A percentile compares a stretch with the other conserved stretches of the same genome.
Evolutionary conservation across 257 asterid genomes (phyloP).

Genomic region (Ehretia macrophylla): DNA sequence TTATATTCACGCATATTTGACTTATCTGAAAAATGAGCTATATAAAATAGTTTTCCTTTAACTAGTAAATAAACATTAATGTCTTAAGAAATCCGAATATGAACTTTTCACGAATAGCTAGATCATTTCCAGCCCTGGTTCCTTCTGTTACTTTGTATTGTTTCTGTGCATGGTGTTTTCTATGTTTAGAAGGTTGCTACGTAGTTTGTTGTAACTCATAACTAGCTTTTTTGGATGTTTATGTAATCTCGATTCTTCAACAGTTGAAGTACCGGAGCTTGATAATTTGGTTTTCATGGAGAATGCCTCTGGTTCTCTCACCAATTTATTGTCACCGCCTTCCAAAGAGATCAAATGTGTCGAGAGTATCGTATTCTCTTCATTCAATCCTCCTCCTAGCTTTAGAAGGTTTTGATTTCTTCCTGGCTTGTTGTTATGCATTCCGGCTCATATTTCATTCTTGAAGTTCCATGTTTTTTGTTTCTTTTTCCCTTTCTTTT

Average conservation of each 20-base stretch:
- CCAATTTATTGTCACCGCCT: slow-evolving; percentile 57
- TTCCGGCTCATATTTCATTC: no score
- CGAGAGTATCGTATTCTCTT: slow-evolving; percentile 81
- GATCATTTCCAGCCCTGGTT: no score
- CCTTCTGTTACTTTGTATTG: no score
- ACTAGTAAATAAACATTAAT: no score
- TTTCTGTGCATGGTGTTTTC: no score
- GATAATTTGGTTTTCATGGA: slow-evolving; percentile 75
- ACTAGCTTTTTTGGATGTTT: slow-evolving; percentile 22
- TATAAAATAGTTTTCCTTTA: no score
- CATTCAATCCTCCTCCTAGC: slow-evolving; percentile 97
- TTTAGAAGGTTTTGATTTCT: slow-evolving; percentile 69
- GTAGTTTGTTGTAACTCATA: slow-evolving; percentile 5
- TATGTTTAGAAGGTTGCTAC: not conserved
- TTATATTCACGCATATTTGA: not conserved
- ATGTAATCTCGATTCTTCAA: slow-evolving; percentile 50
- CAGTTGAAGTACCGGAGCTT: slow-evolving; percentile 72
- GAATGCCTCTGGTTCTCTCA: slow-evolving; percentile 58
- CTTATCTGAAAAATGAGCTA: not conserved
- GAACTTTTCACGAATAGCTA: no score
- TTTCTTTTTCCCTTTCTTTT: no score
- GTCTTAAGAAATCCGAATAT: no score
- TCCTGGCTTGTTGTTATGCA: slow-evolving; percentile 1
- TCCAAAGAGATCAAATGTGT: slow-evolving; percentile 75
- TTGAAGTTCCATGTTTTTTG: no score